Percentiles rank a stretch among this genome's conserved stretches.
phyloP scores from a whole-genome alignment of 2,329 filamentous ascomycete species.

The Fusarium metavorans region DNA sequence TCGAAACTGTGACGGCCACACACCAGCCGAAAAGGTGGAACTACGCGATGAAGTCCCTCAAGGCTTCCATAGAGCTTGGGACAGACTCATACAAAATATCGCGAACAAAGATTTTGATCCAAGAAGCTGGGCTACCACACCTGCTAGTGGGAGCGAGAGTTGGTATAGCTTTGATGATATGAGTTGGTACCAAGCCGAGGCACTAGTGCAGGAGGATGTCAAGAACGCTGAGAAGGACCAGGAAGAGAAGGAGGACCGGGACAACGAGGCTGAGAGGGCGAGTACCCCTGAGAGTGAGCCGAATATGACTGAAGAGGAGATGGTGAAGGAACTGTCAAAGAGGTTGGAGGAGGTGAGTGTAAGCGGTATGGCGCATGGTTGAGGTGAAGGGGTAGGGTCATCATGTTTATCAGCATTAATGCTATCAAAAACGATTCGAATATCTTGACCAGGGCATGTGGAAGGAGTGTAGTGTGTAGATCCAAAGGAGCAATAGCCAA shows the following conservation, averaged over 20 bases:
- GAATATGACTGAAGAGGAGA: not conserved
- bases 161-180: not conserved
- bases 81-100: not conserved
- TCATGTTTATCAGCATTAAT: not conserved
- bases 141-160: not conserved
- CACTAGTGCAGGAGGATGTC: not conserved
- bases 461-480: not conserved
- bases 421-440: not conserved
- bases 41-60: not conserved
- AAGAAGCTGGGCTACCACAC: not conserved
- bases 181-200: not conserved
- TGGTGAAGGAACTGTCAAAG: not conserved
- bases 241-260: not conserved
- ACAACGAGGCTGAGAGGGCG: not conserved
- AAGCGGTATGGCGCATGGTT: not conserved
- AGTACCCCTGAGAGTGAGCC: not conserved
- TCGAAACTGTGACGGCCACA: not conserved
- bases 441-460: not conserved
- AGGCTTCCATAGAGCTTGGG: not conserved
- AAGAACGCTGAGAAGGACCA: not conserved
- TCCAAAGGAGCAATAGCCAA: not conserved
- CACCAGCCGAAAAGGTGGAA: not conserved
- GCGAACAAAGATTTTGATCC: not conserved
- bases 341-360: not conserved
- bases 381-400: not conserved